These are phyloP conservation scores for Meripilus lineatus DNA, from an alignment of 1,284 basidiomycete genomes.

Conservation along the genomic window DNA sequence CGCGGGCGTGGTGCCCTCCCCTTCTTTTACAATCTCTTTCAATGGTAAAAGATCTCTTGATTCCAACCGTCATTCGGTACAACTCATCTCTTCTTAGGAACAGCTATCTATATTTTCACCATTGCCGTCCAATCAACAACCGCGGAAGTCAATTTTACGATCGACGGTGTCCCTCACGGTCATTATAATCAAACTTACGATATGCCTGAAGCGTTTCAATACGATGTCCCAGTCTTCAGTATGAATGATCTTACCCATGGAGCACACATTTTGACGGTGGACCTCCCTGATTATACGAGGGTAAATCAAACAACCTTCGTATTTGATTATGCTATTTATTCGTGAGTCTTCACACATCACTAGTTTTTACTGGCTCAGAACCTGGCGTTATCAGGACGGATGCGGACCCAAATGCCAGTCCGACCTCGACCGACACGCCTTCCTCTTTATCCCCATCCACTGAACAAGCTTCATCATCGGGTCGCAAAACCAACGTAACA, in stretches of 20 bases:
- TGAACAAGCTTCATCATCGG: too few relatives aligned
- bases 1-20: neutral
- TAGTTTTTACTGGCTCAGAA: too few relatives aligned
- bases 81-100: conserved; percentile 6
- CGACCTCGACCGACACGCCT: too few relatives aligned
- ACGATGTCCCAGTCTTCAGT: conserved; percentile 4
- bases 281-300: neutral
- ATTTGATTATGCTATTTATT: conserved; percentile 9
- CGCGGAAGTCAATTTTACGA: conserved; percentile 1
- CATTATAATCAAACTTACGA: neutral
- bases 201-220: neutral
- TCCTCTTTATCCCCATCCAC: too few relatives aligned
- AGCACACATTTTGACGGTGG: conserved; percentile 2
- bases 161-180: neutral
- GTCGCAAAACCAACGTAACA: too few relatives aligned
- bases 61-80: neutral
- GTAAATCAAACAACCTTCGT: too few relatives aligned
- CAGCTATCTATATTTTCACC: conserved; percentile 11
- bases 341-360: conserved; percentile 8
- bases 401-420: too few relatives aligned
- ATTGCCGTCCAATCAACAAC: conserved; percentile 2
- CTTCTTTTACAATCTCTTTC: conserved; percentile 9
- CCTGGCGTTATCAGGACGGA: too few relatives aligned
- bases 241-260: conserved; percentile 1
- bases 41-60: too few relatives aligned